Evolutionary conservation across 2,329 filamentous ascomycete species (phyloP).

Genomic region (Bretziella fagacearum): DNA sequence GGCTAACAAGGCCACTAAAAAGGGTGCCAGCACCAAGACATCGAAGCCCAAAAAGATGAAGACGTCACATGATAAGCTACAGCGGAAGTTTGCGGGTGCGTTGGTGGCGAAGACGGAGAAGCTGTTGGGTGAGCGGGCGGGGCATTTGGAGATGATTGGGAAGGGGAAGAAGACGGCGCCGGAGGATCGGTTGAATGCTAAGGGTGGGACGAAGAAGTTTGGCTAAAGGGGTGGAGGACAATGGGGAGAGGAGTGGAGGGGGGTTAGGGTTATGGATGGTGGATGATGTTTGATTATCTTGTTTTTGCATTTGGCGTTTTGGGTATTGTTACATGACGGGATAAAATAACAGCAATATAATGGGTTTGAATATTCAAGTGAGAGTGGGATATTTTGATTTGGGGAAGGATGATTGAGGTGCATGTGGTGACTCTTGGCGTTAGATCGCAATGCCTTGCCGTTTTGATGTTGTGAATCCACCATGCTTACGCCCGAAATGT

Average conservation of each 20-base stretch:
- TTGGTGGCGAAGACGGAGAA: conserved; percentile 38
- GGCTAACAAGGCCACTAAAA: conserved; percentile 21
- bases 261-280: neutral
- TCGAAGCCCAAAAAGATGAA: conserved; percentile 33
- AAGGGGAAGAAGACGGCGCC: conserved; percentile 33
- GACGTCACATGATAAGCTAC: conserved; percentile 32
- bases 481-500: neutral
- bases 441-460: neutral
- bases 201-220: conserved; percentile 39
- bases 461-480: neutral
- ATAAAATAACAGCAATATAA: no score
- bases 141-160: conserved; percentile 42
- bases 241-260: neutral
- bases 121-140: conserved; percentile 40
- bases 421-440: neutral
- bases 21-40: conserved; percentile 26
- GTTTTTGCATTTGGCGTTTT: conserved; percentile 6
- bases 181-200: conserved; percentile 17
- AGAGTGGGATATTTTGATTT: neutral
- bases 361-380: no score
- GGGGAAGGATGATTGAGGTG: neutral
- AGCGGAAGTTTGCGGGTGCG: conserved; percentile 38
- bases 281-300: neutral
- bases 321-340: no score
- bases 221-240: conserved; percentile 26